Percentiles rank a stretch among this genome's conserved stretches.
phyloP scores from a whole-genome alignment of 805 yeast species.

The Nakazawaea siamensis region DNA sequence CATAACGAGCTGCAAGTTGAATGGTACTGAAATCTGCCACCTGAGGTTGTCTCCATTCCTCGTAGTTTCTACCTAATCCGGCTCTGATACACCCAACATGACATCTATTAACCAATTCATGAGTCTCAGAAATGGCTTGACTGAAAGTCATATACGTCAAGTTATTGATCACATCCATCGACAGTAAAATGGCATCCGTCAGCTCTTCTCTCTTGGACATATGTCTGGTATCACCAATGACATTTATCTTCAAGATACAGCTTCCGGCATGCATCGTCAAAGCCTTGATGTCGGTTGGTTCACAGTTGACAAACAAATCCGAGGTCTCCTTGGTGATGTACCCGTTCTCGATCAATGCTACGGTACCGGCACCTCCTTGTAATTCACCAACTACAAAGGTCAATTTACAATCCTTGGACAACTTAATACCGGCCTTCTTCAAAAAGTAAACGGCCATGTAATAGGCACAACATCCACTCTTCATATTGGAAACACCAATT shows the following conservation, averaged over 20 bases:
- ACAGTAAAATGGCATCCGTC: constrained; percentile 21
- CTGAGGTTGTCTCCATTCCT: constrained; percentile 24
- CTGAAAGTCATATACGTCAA: constrained; percentile 20
- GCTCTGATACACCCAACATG: constrained; percentile 23
- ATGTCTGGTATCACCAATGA: constrained; percentile 23
- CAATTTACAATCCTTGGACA: constrained; percentile 20
- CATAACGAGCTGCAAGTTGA: constrained; percentile 23
- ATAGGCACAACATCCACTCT: constrained; percentile 24
- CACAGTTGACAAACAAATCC: constrained; percentile 22
- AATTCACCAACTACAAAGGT: constrained; percentile 20
- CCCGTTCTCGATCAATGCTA: constrained; percentile 17
- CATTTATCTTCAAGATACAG: constrained; percentile 19
- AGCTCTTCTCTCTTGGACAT: constrained; percentile 25
- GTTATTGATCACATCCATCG: constrained; percentile 20
- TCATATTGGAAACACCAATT: constrained; percentile 24
- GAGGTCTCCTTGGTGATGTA: constrained; percentile 19
- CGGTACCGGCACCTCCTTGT: constrained; percentile 26
- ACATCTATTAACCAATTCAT: constrained; percentile 20
- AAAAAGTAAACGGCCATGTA: constrained; percentile 23
- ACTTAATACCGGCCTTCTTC: constrained; percentile 20
- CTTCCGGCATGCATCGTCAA: constrained; percentile 24
- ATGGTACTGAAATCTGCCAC: constrained; percentile 24
- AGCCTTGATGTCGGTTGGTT: constrained; percentile 23
- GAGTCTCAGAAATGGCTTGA: constrained; percentile 15
- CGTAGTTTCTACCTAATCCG: constrained; percentile 22